A percentile compares a stretch with the other conserved stretches of the same genome.
phyloP scores from a whole-genome alignment of 148 eudicot species.

The Linanthus parryae region DNA sequence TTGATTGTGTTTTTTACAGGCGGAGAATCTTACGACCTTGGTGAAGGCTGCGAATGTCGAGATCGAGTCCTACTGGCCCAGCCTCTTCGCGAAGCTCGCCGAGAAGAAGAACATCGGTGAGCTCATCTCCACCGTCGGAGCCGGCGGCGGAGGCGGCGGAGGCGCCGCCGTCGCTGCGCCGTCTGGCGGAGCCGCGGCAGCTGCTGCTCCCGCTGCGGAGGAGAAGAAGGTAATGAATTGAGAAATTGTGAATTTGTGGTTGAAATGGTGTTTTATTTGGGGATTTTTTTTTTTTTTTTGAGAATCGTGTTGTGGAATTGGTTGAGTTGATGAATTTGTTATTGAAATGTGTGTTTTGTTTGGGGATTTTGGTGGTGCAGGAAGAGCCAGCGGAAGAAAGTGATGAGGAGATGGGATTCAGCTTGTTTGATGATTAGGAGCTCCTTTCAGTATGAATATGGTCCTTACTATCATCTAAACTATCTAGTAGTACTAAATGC shows the following conservation, averaged over 20 bases:
- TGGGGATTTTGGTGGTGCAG: constrained; percentile 7
- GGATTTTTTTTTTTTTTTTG: too few relatives aligned
- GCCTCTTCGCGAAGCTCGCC: constrained; percentile 7
- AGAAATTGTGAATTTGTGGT: too few relatives aligned
- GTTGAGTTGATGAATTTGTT: neutral
- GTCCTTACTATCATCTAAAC: too few relatives aligned
- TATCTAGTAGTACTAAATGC: too few relatives aligned
- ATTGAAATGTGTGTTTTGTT: too few relatives aligned
- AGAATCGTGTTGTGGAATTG: too few relatives aligned
- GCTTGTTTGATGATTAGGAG: constrained; percentile 25
- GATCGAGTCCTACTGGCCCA: constrained; percentile 12
- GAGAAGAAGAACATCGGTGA: constrained; percentile 10
- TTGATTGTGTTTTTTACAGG: neutral
- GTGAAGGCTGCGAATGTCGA: constrained; percentile 7
- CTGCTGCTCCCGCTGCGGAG: constrained; percentile 2
- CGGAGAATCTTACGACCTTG: constrained; percentile 8
- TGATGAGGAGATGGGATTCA: constrained; percentile 26
- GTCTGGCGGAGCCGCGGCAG: neutral
- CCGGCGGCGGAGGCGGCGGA: neutral
- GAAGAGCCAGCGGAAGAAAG: constrained; percentile 27
- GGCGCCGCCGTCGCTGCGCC: constrained; percentile 1
- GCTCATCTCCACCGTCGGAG: constrained; percentile 6
- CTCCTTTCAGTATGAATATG: constrained; percentile 1
- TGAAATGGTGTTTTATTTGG: too few relatives aligned
- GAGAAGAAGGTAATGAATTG: constrained; percentile 7